Base-by-base conservation (phyloP, 2,329 filamentous ascomycete genomes). In the Trichoderma aggressivum region DNA sequence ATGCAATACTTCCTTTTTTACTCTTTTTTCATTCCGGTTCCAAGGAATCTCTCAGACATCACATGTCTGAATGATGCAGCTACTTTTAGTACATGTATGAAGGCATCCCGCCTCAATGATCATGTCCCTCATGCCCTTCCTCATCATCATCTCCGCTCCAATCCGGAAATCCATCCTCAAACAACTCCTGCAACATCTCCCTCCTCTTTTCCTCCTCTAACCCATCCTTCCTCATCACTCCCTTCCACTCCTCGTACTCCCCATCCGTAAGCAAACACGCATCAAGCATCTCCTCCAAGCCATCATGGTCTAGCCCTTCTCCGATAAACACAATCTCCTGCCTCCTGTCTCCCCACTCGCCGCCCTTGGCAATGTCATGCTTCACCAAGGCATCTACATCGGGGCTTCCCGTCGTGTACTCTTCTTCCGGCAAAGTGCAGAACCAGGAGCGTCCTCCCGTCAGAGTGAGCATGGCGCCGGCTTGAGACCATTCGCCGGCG, bases 261-360 rank as follows among this genome's bases (percentile, higher is more conserved):
- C 78, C 78, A 26, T 90, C 86, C n/a, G 85, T 84, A 3, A 93
- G 78, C 28, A 93, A 77, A 75, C 90, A 92, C 2, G 78, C 79
- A 75, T 93, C 88, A 4, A 93, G 78, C 39, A 85, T 77, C 5
- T 78, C 79, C 28, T 84, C 86, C 18, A 93, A 80, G 0, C 81
- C 84, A 6, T 78, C 76, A 1, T 83, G 76, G 63, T 92, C 84
- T 16, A 93, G 82, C 6, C 84, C 84, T 78, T 92, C 90, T 0
- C 91, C 91, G 71, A 94, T 93, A 72, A 93, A 91, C 3, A 93
- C 91, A 7, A 93, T 78, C 78, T 93, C 91, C 77, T 93, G 91
- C 2, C 91, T 83, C 1, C 91, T 84, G 74, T 93, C 91, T 0
- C 90, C 91, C 89, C 90, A 93, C 71, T 88, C 84, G 0, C 87